Evolutionary conservation across 371 early-diverging fungal genomes (phyloP), one percentile per base, ranked within the genome.

Genomic region (Catenaria anguillulae): DNA sequence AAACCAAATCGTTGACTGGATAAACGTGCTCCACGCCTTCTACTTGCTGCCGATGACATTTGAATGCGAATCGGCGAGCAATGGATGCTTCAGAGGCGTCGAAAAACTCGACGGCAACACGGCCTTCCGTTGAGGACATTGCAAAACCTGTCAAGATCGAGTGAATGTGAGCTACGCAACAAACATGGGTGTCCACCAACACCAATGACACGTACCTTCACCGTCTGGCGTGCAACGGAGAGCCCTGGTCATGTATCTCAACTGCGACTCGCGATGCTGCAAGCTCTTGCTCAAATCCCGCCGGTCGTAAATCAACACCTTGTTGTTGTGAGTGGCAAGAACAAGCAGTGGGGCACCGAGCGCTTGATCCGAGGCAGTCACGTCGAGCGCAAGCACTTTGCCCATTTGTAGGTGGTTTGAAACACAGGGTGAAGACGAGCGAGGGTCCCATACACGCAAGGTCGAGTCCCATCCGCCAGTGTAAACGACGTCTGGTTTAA

Each of bases 401-500:
- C 77, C 82, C 0, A 84, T 81, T 54, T 82, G 80, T 1, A 73
- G 61, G 59, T 79, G 70, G 67, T 77, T 21, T 72, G 69, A 4
- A 73, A 67, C 26, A 70, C 64, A 35, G 68, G 61, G 13, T 65
- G 61, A 61, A n/a, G n/a, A n/a, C n/a, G 73, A 63, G 13, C 85
- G 78, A 23, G 82, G 74, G 68, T 94, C 91, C 89, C 89, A 94
- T 6, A 83, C 70, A 10, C 84, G 73, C 36, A 93, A 68, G 8
- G 86, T 78, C 62, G 83, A 82, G 70, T 96, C 97, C 97, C 97
- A 96, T 40, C 87, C 81, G 56, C 93, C 97, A 13, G 89, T 81
- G 33, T 86, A 73, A 31, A 90, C 64, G 35, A 75, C 67, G 19
- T 77, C 86, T 85, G 68, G n/a, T n/a, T n/a, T n/a, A n/a, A n/a